Percentiles rank a stretch among this genome's conserved stretches.
Conservation (phyloP, 164 flowering plant genomes). For the Taxillus chinensis region DNA sequence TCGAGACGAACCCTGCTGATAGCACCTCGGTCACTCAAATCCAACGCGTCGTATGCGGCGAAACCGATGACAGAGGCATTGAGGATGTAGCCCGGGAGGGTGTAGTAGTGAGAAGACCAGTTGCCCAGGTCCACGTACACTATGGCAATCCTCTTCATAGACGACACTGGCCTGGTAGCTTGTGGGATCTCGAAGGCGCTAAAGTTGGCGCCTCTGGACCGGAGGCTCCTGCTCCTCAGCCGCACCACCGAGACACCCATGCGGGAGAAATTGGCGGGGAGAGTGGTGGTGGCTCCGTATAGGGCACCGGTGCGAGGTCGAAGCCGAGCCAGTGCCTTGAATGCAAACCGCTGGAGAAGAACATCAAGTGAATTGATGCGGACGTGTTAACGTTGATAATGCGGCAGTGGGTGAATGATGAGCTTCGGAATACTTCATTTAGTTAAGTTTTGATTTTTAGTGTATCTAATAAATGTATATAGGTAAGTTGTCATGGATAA, state of each 20-base stretch:
- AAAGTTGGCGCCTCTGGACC: constrained; percentile 45
- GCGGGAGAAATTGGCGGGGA: constrained; percentile 44
- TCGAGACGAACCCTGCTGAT: constrained; percentile 16
- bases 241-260: constrained; percentile 32
- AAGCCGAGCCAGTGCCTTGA: constrained; percentile 16
- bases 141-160: constrained; percentile 39
- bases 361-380: constrained; percentile 23
- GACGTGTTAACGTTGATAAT: background rate
- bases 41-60: constrained; percentile 29
- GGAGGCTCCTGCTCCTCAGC: constrained; percentile 42
- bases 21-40: constrained; percentile 5
- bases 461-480: no score
- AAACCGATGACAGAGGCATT: constrained; percentile 50
- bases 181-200: constrained; percentile 42
- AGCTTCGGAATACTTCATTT: no score
- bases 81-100: constrained; percentile 35
- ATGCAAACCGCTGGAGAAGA: constrained; percentile 32
- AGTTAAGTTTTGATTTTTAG: no score
- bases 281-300: constrained; percentile 22
- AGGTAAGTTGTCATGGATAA: no score
- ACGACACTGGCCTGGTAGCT: constrained; percentile 34
- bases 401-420: background rate
- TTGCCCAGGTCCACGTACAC: constrained; percentile 50
- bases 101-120: constrained; percentile 46
- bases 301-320: constrained; percentile 33